These are phyloP conservation scores for Spongospora subterranea DNA, from an alignment of 208 protist species.

Conservation along the genomic window DNA sequence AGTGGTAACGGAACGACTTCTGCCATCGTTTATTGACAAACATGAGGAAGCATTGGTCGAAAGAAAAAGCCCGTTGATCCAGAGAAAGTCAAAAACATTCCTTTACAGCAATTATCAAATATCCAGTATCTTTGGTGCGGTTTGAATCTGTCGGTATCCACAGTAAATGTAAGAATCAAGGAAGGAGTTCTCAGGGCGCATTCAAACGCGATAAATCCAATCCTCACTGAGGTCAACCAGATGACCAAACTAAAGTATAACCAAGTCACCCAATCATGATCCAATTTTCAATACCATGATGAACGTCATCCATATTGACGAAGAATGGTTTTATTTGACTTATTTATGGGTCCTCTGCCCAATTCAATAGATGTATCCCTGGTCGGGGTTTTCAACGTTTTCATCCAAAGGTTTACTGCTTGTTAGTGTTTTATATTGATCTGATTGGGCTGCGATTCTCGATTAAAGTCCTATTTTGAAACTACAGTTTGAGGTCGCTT, in stretches of 20 bases:
- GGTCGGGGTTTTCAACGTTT: too few species aligned
- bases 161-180: not conserved
- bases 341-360: too few species aligned
- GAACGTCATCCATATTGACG: slow-evolving; percentile 27
- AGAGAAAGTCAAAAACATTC: not conserved
- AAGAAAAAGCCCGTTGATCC: not conserved
- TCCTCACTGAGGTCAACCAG: slow-evolving; percentile 31
- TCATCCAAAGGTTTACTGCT: too few species aligned
- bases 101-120: not conserved
- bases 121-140: too few species aligned
- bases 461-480: too few species aligned
- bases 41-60: not conserved
- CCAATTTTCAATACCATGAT: not conserved
- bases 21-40: not conserved
- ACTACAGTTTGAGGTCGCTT: too few species aligned
- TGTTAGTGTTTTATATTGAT: too few species aligned
- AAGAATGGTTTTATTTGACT: slow-evolving; percentile 47
- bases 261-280: not conserved
- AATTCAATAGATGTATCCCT: too few species aligned
- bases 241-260: not conserved
- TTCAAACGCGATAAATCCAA: not conserved
- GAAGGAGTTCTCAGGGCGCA: not conserved
- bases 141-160: too few species aligned
- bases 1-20: not conserved
- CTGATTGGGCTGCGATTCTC: too few species aligned